Evolutionary conservation across 169 alveolate species (phyloP), one percentile per base, ranked within the genome.

Genomic region (Eimeria nieschulzi): DNA sequence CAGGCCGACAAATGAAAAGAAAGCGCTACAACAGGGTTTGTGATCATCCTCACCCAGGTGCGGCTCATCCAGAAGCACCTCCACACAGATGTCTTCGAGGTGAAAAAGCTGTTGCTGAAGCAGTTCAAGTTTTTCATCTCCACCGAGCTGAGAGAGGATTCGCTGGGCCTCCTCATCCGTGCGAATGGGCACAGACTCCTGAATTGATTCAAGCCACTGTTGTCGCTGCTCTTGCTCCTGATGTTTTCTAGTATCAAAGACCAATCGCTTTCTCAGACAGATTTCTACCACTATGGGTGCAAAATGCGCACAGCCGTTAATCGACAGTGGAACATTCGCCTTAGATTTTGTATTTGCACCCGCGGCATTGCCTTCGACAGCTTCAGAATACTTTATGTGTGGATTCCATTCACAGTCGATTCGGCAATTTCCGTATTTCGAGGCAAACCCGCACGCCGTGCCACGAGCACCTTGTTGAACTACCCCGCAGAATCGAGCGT

Each of bases 51-150:
- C 19, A 80, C 88, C 88, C 51, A 80, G 54, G 26, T 75, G 61
- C 61, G 88, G 75, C 73, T 80, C 88, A 68, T 80, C 88, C 59
- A 80, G 88, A 17, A 56, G 64, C 63, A 80, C 88, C 61, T 80
- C 88, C 12, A 80, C 61, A 61, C 88, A 80, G 9, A 80, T 26
- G 76, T 80, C 88, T 46, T 80, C 88, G n/a, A 80, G 88, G 75
- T 21, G 26, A 15, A 33, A 72, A 51, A 80, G 56, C 53, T 80
- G 88, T 23, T 25, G 53, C 39, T 80, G 88, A 19, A 80, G 61
- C 17, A 80, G 88, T 7, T 19, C 15, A 33, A 61, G 71, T 33
- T 53, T 80, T 15, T 80, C 88, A 53, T 39, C 63, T 61, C 51
- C 59, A 59, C 61, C 19, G 75, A 80, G 46, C 75, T 61, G 88